A percentile compares a stretch with the other conserved stretches of the same genome.
phyloP scores from a whole-genome alignment of 179 eudicot species.

The Beta lomatogona region DNA sequence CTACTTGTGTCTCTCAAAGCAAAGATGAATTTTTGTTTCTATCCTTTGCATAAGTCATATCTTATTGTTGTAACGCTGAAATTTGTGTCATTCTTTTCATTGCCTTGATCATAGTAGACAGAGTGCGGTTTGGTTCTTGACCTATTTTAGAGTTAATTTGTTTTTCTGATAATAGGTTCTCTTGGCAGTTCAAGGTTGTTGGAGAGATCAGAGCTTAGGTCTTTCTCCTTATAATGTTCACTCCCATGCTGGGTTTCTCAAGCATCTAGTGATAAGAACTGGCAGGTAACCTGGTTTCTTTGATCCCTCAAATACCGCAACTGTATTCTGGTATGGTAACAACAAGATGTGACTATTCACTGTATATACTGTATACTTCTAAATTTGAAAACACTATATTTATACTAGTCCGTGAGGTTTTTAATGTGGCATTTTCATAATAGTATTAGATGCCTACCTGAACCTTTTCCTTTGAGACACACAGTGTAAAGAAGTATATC shows the following conservation, averaged over 20 bases:
- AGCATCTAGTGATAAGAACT: constrained; percentile 82
- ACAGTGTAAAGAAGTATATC: not conserved
- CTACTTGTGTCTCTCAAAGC: not conserved
- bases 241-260: constrained; percentile 82
- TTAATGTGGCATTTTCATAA: not conserved
- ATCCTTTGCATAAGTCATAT: not conserved
- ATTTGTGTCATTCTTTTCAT: not conserved
- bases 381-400: not conserved
- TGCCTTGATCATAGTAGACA: constrained; percentile 4
- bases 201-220: constrained; percentile 69
- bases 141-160: constrained; percentile 29
- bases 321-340: not conserved
- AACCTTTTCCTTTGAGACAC: not conserved
- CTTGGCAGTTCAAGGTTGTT: constrained; percentile 80
- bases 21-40: not conserved
- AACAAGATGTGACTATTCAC: not conserved
- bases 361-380: not conserved
- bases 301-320: not conserved
- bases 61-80: not conserved
- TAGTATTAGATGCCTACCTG: not conserved
- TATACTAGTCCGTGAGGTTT: not conserved
- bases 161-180: constrained; percentile 75
- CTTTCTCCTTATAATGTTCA: constrained; percentile 81
- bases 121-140: constrained; percentile 11
- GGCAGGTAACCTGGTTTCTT: constrained; percentile 64